These are phyloP conservation scores for Entamoeba histolytica DNA, from an alignment of 208 protist genomes.

Conservation along the genomic window DNA sequence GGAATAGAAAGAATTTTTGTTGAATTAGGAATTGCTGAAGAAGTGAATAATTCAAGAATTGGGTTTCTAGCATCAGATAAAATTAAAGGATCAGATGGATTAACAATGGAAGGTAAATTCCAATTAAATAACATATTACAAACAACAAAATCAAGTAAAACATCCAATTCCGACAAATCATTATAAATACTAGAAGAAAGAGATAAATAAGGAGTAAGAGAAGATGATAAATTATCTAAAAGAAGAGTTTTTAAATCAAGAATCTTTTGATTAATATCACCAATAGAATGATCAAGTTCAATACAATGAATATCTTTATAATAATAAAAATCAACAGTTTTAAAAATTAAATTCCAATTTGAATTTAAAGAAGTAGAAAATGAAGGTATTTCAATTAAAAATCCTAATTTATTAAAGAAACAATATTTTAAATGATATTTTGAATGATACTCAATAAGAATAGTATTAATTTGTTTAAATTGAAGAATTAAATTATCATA, in stretches of 20 bases:
- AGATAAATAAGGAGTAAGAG: neutral
- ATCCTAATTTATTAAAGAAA: no score
- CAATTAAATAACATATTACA: conserved; percentile 7
- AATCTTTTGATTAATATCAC: conserved; percentile 9
- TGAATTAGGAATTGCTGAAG: conserved; percentile 34
- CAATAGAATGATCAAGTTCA: neutral
- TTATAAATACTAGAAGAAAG: neutral
- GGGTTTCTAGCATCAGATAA: conserved; percentile 25
- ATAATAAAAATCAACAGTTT: neutral
- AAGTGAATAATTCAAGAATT: conserved; percentile 8
- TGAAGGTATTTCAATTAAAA: no score
- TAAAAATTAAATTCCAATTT: neutral
- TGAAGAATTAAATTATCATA: no score
- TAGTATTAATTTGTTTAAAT: no score
- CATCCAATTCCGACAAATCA: conserved; percentile 23
- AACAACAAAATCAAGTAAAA: conserved; percentile 24
- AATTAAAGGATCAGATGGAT: conserved; percentile 5
- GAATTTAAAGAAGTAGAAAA: no score
- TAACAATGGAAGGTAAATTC: conserved; percentile 2
- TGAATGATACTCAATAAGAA: no score
- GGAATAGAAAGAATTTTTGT: neutral
- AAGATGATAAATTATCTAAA: neutral
- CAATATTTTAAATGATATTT: no score
- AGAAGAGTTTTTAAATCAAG: neutral
- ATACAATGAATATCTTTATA: neutral